Conservation (phyloP, 2,329 filamentous ascomycete genomes). For the Colletotrichum coccodes region DNA sequence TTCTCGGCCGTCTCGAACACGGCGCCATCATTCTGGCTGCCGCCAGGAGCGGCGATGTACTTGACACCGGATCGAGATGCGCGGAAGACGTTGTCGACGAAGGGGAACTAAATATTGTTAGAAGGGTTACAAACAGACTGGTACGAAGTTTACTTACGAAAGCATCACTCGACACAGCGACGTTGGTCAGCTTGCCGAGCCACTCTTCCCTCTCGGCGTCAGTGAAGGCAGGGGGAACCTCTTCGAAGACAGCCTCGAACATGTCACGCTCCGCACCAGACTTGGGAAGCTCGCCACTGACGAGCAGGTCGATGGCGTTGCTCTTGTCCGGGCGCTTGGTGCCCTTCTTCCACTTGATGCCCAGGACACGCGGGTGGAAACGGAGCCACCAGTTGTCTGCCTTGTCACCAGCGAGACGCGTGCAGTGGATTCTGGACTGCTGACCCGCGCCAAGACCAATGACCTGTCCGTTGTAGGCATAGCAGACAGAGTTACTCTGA, state of each 20-base stretch:
- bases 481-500: slow-evolving; percentile 99
- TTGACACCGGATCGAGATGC: slow-evolving; percentile 89
- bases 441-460: slow-evolving; percentile 95
- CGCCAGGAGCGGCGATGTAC: slow-evolving; percentile 93
- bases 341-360: slow-evolving; percentile 96
- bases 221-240: slow-evolving; percentile 85
- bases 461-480: slow-evolving; percentile 92
- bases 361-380: slow-evolving; percentile 90
- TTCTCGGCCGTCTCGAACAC: slow-evolving; percentile 93
- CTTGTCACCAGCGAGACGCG: slow-evolving; percentile 95
- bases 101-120: slow-evolving; percentile 79
- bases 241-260: slow-evolving; percentile 91
- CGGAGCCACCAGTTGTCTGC: slow-evolving; percentile 99
- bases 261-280: slow-evolving; percentile 84
- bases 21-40: slow-evolving; percentile 85
- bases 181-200: slow-evolving; percentile 82
- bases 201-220: slow-evolving; percentile 86
- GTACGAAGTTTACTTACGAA: slow-evolving; percentile 74
- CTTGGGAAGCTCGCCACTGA: slow-evolving; percentile 88
- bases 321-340: slow-evolving; percentile 97
- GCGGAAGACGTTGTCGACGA: slow-evolving; percentile 97
- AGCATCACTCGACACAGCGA: slow-evolving; percentile 92
- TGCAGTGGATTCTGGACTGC: slow-evolving; percentile 98
- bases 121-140: slow-evolving; percentile 16
- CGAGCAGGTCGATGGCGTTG: slow-evolving; percentile 96